These are phyloP conservation scores for Myriosclerotinia scirpicola DNA, from an alignment of 2,329 filamentous ascomycete species.

Conservation along the genomic window DNA sequence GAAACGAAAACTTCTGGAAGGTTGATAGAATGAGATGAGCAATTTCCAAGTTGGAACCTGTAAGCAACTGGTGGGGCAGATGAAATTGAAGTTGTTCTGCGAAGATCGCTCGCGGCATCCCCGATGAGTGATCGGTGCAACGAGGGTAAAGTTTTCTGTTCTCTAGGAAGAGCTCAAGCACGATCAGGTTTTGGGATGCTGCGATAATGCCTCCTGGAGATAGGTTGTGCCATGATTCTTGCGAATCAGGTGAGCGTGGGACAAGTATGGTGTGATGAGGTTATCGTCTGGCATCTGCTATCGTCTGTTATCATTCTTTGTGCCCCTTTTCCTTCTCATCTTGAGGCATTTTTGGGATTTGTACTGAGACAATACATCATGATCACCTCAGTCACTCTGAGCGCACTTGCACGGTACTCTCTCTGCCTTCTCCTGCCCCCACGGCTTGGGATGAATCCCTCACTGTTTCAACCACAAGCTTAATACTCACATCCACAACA, in stretches of 20 bases:
- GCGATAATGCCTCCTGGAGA: not conserved
- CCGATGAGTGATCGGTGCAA: not conserved
- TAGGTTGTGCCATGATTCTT: not conserved
- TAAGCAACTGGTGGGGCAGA: not conserved
- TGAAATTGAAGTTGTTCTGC: constrained; percentile 4
- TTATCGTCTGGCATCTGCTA: constrained; percentile 2
- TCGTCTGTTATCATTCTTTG: not conserved
- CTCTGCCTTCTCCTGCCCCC: not conserved
- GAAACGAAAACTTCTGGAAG: constrained; percentile 4
- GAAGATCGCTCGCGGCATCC: constrained; percentile 4
- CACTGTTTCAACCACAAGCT: not conserved
- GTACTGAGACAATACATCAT: not conserved
- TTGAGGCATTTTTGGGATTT: not conserved
- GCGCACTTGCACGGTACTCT: not conserved
- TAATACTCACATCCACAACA: not conserved
- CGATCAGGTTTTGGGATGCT: not conserved
- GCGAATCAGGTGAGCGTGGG: not conserved
- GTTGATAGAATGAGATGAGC: constrained; percentile 19
- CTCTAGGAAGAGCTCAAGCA: not conserved
- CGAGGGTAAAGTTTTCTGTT: not conserved
- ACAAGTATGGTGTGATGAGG: not conserved
- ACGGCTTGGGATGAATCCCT: not conserved
- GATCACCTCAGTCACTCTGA: constrained; percentile 2
- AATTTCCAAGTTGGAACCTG: constrained; percentile 14
- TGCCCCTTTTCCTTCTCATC: not conserved